Conservation (phyloP, 371 early-diverging fungal genomes). For the Mortierella sp. region DNA sequence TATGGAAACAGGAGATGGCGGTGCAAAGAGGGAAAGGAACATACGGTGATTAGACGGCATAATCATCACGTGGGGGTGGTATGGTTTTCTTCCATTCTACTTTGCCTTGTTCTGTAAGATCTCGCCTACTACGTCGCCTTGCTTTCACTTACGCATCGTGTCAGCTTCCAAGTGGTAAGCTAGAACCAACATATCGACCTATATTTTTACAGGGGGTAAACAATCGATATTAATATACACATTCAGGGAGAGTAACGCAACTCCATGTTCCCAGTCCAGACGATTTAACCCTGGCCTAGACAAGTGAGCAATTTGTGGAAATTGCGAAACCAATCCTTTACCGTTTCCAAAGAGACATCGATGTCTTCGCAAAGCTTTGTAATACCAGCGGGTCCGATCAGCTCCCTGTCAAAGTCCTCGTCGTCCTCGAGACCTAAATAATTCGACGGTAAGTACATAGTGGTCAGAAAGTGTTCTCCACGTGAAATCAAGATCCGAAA, state of each 20-base stretch:
- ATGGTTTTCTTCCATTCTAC: neutral
- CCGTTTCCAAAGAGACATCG: slow-evolving; percentile 44
- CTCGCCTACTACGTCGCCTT: neutral
- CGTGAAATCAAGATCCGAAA: neutral
- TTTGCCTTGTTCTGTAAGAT: neutral
- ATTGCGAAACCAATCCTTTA: slow-evolving; percentile 21
- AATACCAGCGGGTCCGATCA: slow-evolving; percentile 50
- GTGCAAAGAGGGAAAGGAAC: neutral
- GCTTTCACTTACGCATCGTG: slow-evolving; percentile 69
- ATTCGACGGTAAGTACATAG: neutral
- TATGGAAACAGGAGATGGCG: slow-evolving; percentile 21
- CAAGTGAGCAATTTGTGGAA: slow-evolving; percentile 7
- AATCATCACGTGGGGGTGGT: neutral
- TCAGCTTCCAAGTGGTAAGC: slow-evolving; percentile 74
- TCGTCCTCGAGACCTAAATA: slow-evolving; percentile 42
- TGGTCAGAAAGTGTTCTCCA: neutral
- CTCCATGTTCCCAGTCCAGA: neutral
- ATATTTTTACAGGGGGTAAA: slow-evolving; percentile 19
- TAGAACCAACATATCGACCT: slow-evolving; percentile 72
- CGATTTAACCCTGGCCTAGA: neutral
- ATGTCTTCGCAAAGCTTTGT: slow-evolving; percentile 53
- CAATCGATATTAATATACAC: slow-evolving; percentile 4
- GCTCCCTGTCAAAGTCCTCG: slow-evolving; percentile 42
- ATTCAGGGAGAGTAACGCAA: slow-evolving; percentile 11
- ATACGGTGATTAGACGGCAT: neutral